Evolutionary conservation across 768 basidiomycete species (phyloP).

Genomic region (Sistotremastrum suecicum): DNA sequence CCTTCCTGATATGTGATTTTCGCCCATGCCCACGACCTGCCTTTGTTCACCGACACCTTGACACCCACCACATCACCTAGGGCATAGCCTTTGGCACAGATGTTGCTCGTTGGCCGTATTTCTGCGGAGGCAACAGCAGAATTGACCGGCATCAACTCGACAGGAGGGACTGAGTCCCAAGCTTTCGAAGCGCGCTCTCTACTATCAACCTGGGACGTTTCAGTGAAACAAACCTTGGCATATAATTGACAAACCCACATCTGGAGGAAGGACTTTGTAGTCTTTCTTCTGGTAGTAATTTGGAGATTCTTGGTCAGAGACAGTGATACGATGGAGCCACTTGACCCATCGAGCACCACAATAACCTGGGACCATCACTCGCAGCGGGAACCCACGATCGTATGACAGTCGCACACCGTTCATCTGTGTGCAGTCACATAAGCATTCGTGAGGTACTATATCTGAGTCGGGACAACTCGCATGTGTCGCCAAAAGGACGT

Average conservation of each 20-base stretch:
- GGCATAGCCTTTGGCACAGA: slow-evolving; percentile 40
- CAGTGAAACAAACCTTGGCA: neutral
- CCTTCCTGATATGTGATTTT: slow-evolving; percentile 46
- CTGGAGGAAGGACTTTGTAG: slow-evolving; percentile 49
- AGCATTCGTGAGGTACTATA: neutral
- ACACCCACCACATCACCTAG: slow-evolving; percentile 35
- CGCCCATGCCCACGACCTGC: slow-evolving; percentile 35
- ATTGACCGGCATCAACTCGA: slow-evolving; percentile 47
- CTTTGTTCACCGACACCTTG: slow-evolving; percentile 39
- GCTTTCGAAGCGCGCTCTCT: slow-evolving; percentile 12
- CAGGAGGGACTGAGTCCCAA: slow-evolving; percentile 45
- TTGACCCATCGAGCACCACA: slow-evolving; percentile 65
- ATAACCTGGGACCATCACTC: slow-evolving; percentile 54
- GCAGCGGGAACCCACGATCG: slow-evolving; percentile 52
- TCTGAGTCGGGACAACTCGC: slow-evolving; percentile 16
- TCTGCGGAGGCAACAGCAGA: slow-evolving; percentile 32
- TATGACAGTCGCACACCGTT: slow-evolving; percentile 43
- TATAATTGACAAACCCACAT: slow-evolving; percentile 14
- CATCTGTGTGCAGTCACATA: slow-evolving; percentile 30
- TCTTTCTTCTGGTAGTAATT: slow-evolving; percentile 64
- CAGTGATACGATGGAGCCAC: slow-evolving; percentile 50
- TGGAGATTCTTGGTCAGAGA: slow-evolving; percentile 41
- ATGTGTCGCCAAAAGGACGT: slow-evolving; percentile 50
- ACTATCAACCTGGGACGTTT: slow-evolving; percentile 3
- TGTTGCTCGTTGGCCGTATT: neutral